Percentiles rank a stretch among this genome's conserved stretches.
Conservation (phyloP, 139 green algal genomes). For the Helicosporidium sp. region DNA sequence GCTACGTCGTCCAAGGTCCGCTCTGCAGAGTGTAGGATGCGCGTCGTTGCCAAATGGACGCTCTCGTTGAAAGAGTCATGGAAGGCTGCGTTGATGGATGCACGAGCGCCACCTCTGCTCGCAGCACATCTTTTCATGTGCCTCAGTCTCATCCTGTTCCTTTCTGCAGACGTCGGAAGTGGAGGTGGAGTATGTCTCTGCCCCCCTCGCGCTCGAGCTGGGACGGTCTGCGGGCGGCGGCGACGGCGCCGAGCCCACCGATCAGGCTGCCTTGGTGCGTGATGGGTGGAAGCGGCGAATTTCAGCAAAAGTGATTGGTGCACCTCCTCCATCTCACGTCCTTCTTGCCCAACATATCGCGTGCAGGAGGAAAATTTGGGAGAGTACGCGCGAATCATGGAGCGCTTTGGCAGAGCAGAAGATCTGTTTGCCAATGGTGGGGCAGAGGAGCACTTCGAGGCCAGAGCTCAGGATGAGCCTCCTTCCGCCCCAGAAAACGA, state of each 20-base stretch:
- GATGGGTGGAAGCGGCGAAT: too few relatives aligned
- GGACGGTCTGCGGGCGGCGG: not conserved
- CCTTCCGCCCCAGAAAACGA: too few relatives aligned
- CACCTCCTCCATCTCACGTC: too few relatives aligned
- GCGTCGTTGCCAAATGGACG: not conserved
- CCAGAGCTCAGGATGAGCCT: too few relatives aligned
- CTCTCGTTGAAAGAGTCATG: not conserved
- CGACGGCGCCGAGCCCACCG: not conserved
- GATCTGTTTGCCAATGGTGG: conserved; percentile 20
- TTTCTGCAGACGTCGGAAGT: conserved; percentile 18
- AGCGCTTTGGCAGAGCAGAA: conserved; percentile 43
- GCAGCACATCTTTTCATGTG: too few relatives aligned
- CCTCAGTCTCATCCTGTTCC: too few relatives aligned
- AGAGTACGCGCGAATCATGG: conserved; percentile 47
- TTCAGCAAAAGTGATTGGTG: too few relatives aligned
- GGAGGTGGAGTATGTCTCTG: conserved; percentile 44
- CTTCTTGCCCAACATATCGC: too few relatives aligned
- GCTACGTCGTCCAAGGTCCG: not conserved
- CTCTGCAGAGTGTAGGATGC: too few relatives aligned
- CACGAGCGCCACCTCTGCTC: conserved; percentile 1
- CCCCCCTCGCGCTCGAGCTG: conserved; percentile 27
- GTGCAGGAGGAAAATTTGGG: conserved; percentile 8
- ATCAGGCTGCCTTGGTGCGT: too few relatives aligned
- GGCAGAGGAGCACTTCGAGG: too few relatives aligned
- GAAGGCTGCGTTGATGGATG: not conserved